Evolutionary conservation across 2,329 filamentous ascomycete genomes (phyloP).

Genomic region (Penicillium concentricum): DNA sequence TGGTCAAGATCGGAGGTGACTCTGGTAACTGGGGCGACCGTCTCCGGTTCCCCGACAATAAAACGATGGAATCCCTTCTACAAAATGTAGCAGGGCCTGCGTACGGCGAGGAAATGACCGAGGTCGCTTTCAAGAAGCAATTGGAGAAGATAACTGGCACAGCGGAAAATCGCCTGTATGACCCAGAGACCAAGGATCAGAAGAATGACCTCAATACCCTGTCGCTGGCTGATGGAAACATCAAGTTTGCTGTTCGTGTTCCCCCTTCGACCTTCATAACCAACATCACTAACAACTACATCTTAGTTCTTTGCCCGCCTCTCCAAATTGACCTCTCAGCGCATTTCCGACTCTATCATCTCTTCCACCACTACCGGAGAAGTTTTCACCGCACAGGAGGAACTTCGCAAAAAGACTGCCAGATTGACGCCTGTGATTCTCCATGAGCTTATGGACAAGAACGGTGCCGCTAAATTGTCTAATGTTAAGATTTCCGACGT

Average conservation of each 20-base stretch:
- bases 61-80: slow-evolving; percentile 32
- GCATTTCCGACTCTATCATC: slow-evolving; percentile 70
- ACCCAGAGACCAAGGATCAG: slow-evolving; percentile 8
- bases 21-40: slow-evolving; percentile 22
- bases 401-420: slow-evolving; percentile 3
- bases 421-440: slow-evolving; percentile 40
- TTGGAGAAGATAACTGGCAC: neutral
- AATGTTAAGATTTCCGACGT: slow-evolving; percentile 69
- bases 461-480: slow-evolving; percentile 50
- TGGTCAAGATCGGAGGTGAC: slow-evolving; percentile 32
- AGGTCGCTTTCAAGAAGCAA: neutral
- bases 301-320: slow-evolving; percentile 74
- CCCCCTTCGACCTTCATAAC: neutral
- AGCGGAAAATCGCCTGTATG: neutral
- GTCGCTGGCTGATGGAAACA: slow-evolving; percentile 54
- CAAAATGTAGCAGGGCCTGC: neutral
- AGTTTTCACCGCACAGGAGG: slow-evolving; percentile 44
- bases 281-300: slow-evolving; percentile 8
- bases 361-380: slow-evolving; percentile 55
- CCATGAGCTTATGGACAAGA: slow-evolving; percentile 54
- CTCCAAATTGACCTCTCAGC: slow-evolving; percentile 75
- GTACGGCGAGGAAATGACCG: neutral
- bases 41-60: slow-evolving; percentile 34
- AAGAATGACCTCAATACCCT: slow-evolving; percentile 34
- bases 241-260: slow-evolving; percentile 72